Base-by-base conservation (phyloP, 2,329 filamentous ascomycete species). In the Ambrosiella cleistominuta region DNA sequence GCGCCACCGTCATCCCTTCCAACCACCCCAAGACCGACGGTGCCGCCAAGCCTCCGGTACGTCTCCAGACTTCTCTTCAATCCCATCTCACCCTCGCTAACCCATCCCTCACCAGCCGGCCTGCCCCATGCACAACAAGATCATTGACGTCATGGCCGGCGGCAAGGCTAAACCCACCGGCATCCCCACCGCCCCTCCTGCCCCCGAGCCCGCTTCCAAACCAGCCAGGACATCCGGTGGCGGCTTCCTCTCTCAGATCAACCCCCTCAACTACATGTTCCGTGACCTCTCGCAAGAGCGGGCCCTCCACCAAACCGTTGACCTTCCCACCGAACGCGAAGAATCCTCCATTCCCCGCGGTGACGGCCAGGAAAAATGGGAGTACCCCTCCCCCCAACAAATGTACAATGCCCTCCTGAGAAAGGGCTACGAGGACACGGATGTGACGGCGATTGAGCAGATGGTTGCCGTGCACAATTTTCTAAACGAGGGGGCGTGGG, bases 381-480 rank as follows among this genome's bases (percentile, higher is more conserved):
- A 97, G 70, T 98, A 98, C 68, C 93, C 93, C 0, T 96, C 89
- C 0, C 91, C 93, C 0, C 93, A 98, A 73, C 93, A 98, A 71
- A 98, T 98, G 93, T 98, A 97, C 76, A 97, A 98, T 67, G 93
- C 93, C 7, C 85, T 98, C 72, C 74, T 97, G 62, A 85, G 93
- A 63, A 98, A 98, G 71, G 93, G 93, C 60, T 93, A 96, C 71
- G 89, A 86, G 0, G 90, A 97, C 68, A 97, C 93, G 0, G 90
- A 95, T 58, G 80, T 88, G 57, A 93, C 91, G 17, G 89, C 90
- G 2, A 90, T 98, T 12, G 90, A 96, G 71, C 83, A 85, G 66
- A 98, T 98, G 93, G 93, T 98, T 5, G 86, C 88, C 0, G 88
- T 97, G 9, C 93, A 98, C 75, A 98, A 98, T 71, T 97, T 96